phyloP scores from a whole-genome alignment of 148 eudicot species.

The Rhododendron kiyosumense region DNA sequence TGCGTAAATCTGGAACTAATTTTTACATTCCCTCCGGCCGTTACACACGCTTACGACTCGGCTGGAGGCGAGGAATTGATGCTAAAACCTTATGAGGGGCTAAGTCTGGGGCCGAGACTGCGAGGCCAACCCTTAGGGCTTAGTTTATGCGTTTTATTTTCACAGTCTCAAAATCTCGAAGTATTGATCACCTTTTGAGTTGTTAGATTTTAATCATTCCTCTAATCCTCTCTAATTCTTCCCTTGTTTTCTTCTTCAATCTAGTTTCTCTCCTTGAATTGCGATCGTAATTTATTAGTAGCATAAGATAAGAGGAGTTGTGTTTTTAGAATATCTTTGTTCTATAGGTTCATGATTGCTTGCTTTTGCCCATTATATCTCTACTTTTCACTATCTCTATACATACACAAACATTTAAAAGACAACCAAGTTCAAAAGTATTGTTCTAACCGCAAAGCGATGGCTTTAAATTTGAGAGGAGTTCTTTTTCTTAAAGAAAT shows the following conservation, averaged over 20 bases:
- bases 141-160: background rate
- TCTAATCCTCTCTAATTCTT: background rate
- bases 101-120: too few relatives aligned
- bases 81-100: too few relatives aligned
- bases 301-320: background rate
- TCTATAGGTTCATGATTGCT: background rate
- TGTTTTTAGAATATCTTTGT: background rate
- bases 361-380: background rate
- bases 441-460: background rate
- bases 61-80: too few relatives aligned
- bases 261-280: background rate
- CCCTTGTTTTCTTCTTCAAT: background rate
- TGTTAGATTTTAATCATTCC: background rate
- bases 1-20: too few relatives aligned
- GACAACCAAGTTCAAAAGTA: background rate
- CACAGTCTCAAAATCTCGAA: background rate
- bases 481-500: background rate
- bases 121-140: background rate
- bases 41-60: too few relatives aligned
- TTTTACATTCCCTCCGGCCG: too few relatives aligned
- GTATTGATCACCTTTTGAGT: background rate
- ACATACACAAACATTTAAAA: background rate
- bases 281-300: background rate
- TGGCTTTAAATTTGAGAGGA: background rate
- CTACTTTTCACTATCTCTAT: background rate